These are phyloP conservation scores for Plasmodium cynomolgi DNA, from an alignment of 169 alveolate genomes.

Conservation along the genomic window DNA sequence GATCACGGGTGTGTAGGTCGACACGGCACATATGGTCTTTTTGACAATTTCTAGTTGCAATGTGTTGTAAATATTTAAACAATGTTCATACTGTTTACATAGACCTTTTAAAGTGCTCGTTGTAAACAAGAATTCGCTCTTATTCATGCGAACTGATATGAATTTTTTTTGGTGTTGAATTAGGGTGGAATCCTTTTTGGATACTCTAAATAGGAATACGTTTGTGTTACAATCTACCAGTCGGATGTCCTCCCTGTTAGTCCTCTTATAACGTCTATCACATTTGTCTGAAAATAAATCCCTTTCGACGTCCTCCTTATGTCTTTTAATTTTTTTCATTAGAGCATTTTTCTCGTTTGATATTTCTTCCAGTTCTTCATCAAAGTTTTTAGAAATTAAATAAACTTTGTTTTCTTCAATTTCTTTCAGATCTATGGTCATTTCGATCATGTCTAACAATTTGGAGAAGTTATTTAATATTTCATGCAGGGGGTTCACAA, in stretches of 20 bases:
- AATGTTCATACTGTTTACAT: conserved; percentile 84
- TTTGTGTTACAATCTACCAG: conserved; percentile 85
- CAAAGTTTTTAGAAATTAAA: conserved; percentile 88
- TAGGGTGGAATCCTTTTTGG: conserved; percentile 86
- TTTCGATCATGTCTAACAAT: conserved; percentile 91
- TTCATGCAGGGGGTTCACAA: conserved; percentile 85
- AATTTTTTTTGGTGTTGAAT: conserved; percentile 76
- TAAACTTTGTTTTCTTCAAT: conserved; percentile 90
- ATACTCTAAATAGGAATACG: conserved; percentile 89
- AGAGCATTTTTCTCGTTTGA: conserved; percentile 82
- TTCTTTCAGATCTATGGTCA: conserved; percentile 93
- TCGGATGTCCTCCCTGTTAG: conserved; percentile 79
- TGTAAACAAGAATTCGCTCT: conserved; percentile 89
- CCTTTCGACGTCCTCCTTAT: conserved; percentile 84
- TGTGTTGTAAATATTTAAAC: conserved; percentile 85
- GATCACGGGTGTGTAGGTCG: conserved; percentile 95
- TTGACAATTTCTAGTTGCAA: conserved; percentile 88
- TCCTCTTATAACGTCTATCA: conserved; percentile 77
- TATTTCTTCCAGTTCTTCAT: conserved; percentile 82
- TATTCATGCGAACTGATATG: conserved; percentile 53
- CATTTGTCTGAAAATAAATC: conserved; percentile 82
- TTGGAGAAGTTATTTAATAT: conserved; percentile 86
- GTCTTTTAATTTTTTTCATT: conserved; percentile 87
- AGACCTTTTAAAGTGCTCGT: conserved; percentile 85
- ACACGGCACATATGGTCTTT: conserved; percentile 94